These are phyloP conservation scores for Hansfordia pulvinata DNA, from an alignment of 2,329 filamentous ascomycete genomes.

Conservation along the genomic window DNA sequence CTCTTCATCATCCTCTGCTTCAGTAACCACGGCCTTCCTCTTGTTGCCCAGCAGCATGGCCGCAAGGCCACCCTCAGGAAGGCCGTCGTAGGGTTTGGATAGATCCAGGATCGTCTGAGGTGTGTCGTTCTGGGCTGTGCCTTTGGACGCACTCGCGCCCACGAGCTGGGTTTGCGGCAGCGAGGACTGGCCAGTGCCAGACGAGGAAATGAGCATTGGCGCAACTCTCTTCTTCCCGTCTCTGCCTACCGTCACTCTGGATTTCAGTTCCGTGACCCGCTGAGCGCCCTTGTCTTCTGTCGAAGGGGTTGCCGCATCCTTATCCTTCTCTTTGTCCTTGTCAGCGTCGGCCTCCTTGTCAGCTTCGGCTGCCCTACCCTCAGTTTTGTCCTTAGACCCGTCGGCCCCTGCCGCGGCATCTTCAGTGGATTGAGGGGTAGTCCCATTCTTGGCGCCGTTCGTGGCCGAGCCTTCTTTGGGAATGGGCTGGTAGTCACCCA, in stretches of 20 bases:
- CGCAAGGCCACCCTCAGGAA: slow-evolving; percentile 79
- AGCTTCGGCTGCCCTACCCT: slow-evolving; percentile 13
- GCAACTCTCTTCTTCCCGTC: slow-evolving; percentile 95
- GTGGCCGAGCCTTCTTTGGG: slow-evolving; percentile 34
- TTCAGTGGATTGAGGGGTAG: slow-evolving; percentile 20
- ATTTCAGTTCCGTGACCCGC: slow-evolving; percentile 56
- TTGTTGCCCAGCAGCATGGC: slow-evolving; percentile 88
- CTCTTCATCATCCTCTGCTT: slow-evolving; percentile 64
- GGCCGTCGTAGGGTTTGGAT: slow-evolving; percentile 83
- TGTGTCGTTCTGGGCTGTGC: slow-evolving; percentile 51
- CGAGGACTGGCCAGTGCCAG: slow-evolving; percentile 75
- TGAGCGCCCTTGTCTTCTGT: slow-evolving; percentile 39
- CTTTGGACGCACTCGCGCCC: slow-evolving; percentile 54
- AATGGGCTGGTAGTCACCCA: slow-evolving; percentile 63
- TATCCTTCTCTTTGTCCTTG: slow-evolving; percentile 17
- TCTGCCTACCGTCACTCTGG: slow-evolving; percentile 86
- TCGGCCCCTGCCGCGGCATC: slow-evolving; percentile 19
- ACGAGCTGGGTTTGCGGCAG: slow-evolving; percentile 81
- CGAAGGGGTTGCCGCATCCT: slow-evolving; percentile 21
- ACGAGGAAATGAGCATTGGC: slow-evolving; percentile 80
- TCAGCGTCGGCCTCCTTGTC: too few relatives aligned
- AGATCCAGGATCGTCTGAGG: slow-evolving; percentile 79
- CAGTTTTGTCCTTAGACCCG: slow-evolving; percentile 16
- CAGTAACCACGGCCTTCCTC: slow-evolving; percentile 60
- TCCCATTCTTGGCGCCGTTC: slow-evolving; percentile 34